These are phyloP conservation scores for Syncephalis fuscata DNA, from an alignment of 371 early-diverging fungal genomes.

Conservation along the genomic window DNA sequence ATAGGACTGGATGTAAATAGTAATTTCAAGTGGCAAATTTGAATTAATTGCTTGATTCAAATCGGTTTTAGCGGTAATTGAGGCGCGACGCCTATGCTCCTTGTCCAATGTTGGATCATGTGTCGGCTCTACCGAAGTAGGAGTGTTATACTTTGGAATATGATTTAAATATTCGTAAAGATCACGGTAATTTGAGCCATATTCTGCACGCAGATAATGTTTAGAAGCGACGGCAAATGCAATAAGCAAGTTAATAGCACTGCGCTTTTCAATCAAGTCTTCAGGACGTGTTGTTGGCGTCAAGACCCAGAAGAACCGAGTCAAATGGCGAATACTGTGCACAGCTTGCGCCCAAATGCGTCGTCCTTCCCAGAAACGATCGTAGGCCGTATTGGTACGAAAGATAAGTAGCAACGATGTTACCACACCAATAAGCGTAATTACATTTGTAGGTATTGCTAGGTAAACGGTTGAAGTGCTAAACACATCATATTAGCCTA, in stretches of 20 bases:
- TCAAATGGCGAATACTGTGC: conserved; percentile 21
- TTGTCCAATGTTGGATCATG: background rate
- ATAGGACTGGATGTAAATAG: conserved; percentile 20
- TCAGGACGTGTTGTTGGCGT: conserved; percentile 17
- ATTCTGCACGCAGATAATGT: conserved; percentile 50
- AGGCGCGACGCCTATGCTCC: conserved; percentile 1
- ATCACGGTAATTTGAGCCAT: conserved; percentile 21
- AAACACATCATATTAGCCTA: background rate
- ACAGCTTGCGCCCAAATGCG: conserved; percentile 44
- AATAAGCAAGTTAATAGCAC: conserved; percentile 41
- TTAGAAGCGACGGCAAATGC: conserved; percentile 53
- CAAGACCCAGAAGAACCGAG: conserved; percentile 27
- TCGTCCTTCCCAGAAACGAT: conserved; percentile 61
- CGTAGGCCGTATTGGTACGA: conserved; percentile 48
- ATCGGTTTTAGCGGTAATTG: conserved; percentile 5
- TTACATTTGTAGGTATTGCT: conserved; percentile 9
- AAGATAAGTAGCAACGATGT: conserved; percentile 49
- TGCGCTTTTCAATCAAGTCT: conserved; percentile 27
- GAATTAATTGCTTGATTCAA: conserved; percentile 13
- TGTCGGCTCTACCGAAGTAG: conserved; percentile 2
- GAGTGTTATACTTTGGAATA: conserved; percentile 2
- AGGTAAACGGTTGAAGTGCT: too few relatives aligned
- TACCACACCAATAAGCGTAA: conserved; percentile 33
- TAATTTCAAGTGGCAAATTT: conserved; percentile 25
- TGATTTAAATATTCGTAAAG: conserved; percentile 8